Conservation (phyloP, 1,284 basidiomycete species). For the Ganoderma leucocontextum region DNA sequence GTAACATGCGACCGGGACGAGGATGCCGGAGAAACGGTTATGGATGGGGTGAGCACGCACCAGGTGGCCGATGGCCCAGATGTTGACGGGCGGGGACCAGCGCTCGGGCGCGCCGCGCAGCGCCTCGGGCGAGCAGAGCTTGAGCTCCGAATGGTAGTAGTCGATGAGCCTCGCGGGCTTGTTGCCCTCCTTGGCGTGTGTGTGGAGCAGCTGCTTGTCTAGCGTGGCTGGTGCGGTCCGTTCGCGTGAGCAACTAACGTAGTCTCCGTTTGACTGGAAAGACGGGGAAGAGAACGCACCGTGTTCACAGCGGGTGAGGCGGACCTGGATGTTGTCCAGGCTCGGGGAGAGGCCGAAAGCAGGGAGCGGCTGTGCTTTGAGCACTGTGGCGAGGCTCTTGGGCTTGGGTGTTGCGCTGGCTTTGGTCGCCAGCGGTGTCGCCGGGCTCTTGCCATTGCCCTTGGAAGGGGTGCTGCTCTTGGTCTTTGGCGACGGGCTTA, state of each 20-base stretch:
- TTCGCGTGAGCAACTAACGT: neutral
- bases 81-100: conserved; percentile 23
- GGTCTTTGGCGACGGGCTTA: neutral
- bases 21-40: neutral
- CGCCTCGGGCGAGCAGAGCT: conserved; percentile 20
- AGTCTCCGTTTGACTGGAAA: neutral
- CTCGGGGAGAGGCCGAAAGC: conserved; percentile 14
- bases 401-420: neutral
- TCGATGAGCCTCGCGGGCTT: neutral
- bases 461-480: neutral
- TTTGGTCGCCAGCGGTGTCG: neutral
- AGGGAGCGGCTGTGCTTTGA: conserved; percentile 20
- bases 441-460: no score
- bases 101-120: conserved; percentile 11
- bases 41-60: conserved; percentile 8
- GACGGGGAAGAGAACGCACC: conserved; percentile 6
- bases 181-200: neutral
- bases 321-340: conserved; percentile 18
- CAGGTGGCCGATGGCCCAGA: conserved; percentile 30
- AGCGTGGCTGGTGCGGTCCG: neutral
- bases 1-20: neutral
- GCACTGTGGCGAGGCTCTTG: neutral
- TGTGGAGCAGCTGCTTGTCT: neutral
- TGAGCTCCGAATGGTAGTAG: neutral
- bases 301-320: conserved; percentile 18